Conservation (phyloP, 352 stramenopile species). For the Phytophthora capsici region DNA sequence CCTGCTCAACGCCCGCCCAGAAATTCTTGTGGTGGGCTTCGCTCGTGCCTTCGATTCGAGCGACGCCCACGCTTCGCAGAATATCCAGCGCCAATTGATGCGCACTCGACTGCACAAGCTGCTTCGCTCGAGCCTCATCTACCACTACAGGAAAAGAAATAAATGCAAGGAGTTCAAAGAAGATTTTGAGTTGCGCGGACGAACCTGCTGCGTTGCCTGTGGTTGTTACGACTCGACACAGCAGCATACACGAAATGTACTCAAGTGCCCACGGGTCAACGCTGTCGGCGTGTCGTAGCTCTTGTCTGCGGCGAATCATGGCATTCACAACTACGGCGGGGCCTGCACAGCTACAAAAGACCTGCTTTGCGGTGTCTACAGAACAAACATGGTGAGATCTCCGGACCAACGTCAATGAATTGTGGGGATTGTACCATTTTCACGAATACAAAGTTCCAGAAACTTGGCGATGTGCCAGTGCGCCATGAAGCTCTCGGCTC, state of each 20-base stretch:
- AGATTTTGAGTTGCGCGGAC: background rate
- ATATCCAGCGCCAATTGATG: slow-evolving; percentile 58
- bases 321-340: slow-evolving; percentile 38
- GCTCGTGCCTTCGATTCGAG: slow-evolving; percentile 13
- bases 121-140: slow-evolving; percentile 34
- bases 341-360: slow-evolving; percentile 41
- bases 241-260: slow-evolving; percentile 61
- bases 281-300: slow-evolving; percentile 12
- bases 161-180: background rate
- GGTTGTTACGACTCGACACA: slow-evolving; percentile 47
- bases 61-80: slow-evolving; percentile 38
- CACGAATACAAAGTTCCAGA: slow-evolving; percentile 46
- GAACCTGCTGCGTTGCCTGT: slow-evolving; percentile 29
- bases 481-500: slow-evolving; percentile 28
- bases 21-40: slow-evolving; percentile 11
- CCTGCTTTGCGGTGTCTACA: slow-evolving; percentile 52
- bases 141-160: slow-evolving; percentile 14
- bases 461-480: slow-evolving; percentile 69
- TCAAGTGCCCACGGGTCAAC: slow-evolving; percentile 37
- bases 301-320: slow-evolving; percentile 27
- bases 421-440: slow-evolving; percentile 28
- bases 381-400: too few relatives aligned
- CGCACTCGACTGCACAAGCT: slow-evolving; percentile 47
- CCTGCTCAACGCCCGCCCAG: slow-evolving; percentile 46
- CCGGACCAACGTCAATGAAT: background rate